Percentiles rank a stretch among this genome's conserved stretches.
Conservation (phyloP, 1,284 basidiomycete species). For the Trametes hirsuta region DNA sequence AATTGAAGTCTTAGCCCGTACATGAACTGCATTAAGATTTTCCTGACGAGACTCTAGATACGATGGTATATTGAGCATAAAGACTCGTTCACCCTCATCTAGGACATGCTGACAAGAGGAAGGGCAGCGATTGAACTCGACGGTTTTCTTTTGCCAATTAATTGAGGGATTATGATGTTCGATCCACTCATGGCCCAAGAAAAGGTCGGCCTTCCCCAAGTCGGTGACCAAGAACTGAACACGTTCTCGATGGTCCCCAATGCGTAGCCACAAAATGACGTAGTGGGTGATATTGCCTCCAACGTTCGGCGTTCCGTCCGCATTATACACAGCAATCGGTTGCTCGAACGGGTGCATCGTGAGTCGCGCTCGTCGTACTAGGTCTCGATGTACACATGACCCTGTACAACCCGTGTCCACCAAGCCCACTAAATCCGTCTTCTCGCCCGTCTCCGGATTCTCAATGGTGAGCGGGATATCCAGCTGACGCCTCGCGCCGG, state of each 20-base stretch:
- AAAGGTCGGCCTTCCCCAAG: constrained; percentile 13
- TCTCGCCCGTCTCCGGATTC: constrained; percentile 4
- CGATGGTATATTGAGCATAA: constrained; percentile 1
- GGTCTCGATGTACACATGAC: constrained; percentile 23
- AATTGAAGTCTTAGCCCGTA: not conserved
- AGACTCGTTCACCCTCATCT: constrained; percentile 22
- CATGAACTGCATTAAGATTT: not conserved
- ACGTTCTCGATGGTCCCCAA: constrained; percentile 7
- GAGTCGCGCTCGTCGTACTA: constrained; percentile 22
- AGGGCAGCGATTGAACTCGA: constrained; percentile 22
- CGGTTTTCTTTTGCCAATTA: constrained; percentile 21
- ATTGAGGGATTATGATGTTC: constrained; percentile 29
- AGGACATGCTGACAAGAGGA: not conserved
- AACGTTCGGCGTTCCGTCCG: constrained; percentile 1
- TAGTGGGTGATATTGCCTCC: constrained; percentile 15
- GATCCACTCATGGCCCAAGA: constrained; percentile 29
- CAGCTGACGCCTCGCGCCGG: constrained; percentile 1
- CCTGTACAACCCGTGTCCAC: constrained; percentile 31
- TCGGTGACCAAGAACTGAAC: constrained; percentile 15
- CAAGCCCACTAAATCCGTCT: not conserved
- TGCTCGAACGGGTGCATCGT: constrained; percentile 10
- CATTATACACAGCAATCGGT: constrained; percentile 23
- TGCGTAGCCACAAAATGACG: constrained; percentile 3
- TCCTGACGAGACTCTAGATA: not conserved
- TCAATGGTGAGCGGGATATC: constrained; percentile 12